Conservation (phyloP, 768 basidiomycete genomes). For the Leccinum aurantiacum region DNA sequence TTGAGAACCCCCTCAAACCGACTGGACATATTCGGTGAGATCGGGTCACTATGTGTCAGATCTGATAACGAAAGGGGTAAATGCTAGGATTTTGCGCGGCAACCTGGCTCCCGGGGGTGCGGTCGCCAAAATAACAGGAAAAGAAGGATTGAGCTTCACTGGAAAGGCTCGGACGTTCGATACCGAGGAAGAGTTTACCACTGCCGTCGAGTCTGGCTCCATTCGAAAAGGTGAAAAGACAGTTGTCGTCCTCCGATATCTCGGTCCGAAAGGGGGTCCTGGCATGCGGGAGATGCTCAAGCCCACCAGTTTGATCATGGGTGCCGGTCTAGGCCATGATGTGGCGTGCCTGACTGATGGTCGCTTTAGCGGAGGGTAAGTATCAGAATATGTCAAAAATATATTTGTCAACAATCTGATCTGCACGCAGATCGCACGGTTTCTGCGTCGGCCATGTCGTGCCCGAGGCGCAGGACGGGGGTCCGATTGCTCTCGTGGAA, state of each 20-base stretch:
- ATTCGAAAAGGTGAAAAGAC: slow-evolving; percentile 97
- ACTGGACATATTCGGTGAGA: slow-evolving; percentile 85
- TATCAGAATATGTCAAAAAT: slow-evolving; percentile 19
- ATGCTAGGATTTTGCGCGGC: slow-evolving; percentile 76
- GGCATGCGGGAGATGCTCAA: slow-evolving; percentile 99
- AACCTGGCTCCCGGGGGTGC: slow-evolving; percentile 94
- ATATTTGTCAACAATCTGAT: slow-evolving; percentile 15
- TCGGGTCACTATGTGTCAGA: slow-evolving; percentile 1
- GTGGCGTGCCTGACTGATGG: slow-evolving; percentile 98
- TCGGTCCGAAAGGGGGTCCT: slow-evolving; percentile 96
- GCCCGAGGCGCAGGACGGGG: slow-evolving; percentile 93
- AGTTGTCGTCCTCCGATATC: slow-evolving; percentile 90
- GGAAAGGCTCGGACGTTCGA: slow-evolving; percentile 95
- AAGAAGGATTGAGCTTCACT: slow-evolving; percentile 86
- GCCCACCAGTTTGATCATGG: slow-evolving; percentile 97
- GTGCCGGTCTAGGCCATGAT: slow-evolving; percentile 92
- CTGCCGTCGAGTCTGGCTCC: slow-evolving; percentile 82
- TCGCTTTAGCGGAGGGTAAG: slow-evolving; percentile 95
- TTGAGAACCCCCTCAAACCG: slow-evolving; percentile 83
- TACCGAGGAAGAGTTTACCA: slow-evolving; percentile 81
- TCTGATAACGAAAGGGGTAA: slow-evolving; percentile 1
- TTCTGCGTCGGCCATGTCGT: slow-evolving; percentile 98
- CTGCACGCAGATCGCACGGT: slow-evolving; percentile 75
- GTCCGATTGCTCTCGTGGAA: slow-evolving; percentile 85
- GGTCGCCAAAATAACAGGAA: slow-evolving; percentile 96